Evolutionary conservation across 2,329 filamentous ascomycete genomes (phyloP).

Genomic region (Aspergillus candidus): DNA sequence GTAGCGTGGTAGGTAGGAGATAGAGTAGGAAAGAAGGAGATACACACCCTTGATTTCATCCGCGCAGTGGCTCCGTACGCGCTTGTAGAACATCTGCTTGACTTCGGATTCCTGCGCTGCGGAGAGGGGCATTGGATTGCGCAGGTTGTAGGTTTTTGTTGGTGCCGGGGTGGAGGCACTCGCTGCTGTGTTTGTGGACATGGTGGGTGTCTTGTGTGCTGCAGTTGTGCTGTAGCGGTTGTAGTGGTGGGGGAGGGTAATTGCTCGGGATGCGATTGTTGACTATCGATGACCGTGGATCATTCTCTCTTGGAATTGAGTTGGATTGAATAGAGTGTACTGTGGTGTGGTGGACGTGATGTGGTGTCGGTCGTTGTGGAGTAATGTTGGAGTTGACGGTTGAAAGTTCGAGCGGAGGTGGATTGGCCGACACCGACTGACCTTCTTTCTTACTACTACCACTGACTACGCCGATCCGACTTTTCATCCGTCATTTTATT

Average conservation of each 20-base stretch:
- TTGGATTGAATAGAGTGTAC: too few relatives aligned
- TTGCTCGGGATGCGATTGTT: too few relatives aligned
- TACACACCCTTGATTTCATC: conserved; percentile 67
- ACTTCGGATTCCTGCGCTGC: conserved; percentile 77
- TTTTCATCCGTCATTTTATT: too few relatives aligned
- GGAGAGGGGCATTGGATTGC: conserved; percentile 77
- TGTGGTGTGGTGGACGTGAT: conserved; percentile 1
- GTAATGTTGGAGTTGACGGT: not conserved
- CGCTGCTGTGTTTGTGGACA: conserved; percentile 17
- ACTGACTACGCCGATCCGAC: not conserved
- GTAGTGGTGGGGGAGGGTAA: conserved; percentile 2
- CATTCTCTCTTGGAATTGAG: too few relatives aligned
- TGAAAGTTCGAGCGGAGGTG: not conserved
- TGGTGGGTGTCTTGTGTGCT: conserved; percentile 15
- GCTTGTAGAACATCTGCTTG: conserved; percentile 70
- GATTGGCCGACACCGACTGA: conserved; percentile 2
- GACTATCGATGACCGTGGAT: too few relatives aligned
- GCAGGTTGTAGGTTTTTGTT: conserved; percentile 36
- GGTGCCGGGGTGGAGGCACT: conserved; percentile 4
- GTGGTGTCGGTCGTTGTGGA: not conserved
- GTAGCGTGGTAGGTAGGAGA: not conserved
- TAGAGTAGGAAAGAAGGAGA: not conserved
- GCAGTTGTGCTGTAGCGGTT: conserved; percentile 11
- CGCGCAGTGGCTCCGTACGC: conserved; percentile 69
- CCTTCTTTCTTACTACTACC: conserved; percentile 1